Base-by-base conservation (phyloP, 192 early-diverging fungal species). In the Rhizophagus prolifer region DNA sequence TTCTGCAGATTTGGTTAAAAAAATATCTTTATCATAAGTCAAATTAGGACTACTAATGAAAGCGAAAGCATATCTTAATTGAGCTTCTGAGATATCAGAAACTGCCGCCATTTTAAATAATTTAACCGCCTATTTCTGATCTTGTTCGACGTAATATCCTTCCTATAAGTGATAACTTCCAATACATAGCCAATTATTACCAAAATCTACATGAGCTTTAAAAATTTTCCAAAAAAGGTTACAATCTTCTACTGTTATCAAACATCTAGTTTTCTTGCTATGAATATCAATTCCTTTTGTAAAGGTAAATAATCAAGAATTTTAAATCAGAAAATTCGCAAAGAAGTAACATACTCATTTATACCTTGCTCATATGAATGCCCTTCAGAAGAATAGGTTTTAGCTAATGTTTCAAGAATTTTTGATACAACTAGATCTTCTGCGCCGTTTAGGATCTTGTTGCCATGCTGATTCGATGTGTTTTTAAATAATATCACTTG, bases 81-180 rank as follows among this genome's bases (percentile, higher is more conserved):
- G 70, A 16, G 70, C 46, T 0, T 72, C 70, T 10, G 50, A 1
- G 58, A 21, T 58, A 58, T 50, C 70, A 16, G 46, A 3, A 72
- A 58, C 70, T 19, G 70, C 70, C 2, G 70, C 46, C 5, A 58
- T 12, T 72, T 72, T 72, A 25, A n/a, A 72, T 28, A 72, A 26
- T 72, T 16, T 23, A 6, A 21, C 13, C 16, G 70, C 70, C 25
- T 72, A 14, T 21, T 28, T 21, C 9, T 5, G 47, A 26, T 72
- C 46, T 66, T 13, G n/a, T 10, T 67, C 36, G n/a, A 36, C 34
- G 3, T 25, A 21, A 34, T 72, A 58, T 10, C 70, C 70, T 58
- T 72, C 70, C 70, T 50, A 72, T 72, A 72, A 58, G 26, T 72
- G 58, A 58, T 38, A 54, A 3, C 26, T 72, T 72, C 70, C 70